Base-by-base conservation (phyloP, 768 basidiomycete species). In the Epithele typhae region DNA sequence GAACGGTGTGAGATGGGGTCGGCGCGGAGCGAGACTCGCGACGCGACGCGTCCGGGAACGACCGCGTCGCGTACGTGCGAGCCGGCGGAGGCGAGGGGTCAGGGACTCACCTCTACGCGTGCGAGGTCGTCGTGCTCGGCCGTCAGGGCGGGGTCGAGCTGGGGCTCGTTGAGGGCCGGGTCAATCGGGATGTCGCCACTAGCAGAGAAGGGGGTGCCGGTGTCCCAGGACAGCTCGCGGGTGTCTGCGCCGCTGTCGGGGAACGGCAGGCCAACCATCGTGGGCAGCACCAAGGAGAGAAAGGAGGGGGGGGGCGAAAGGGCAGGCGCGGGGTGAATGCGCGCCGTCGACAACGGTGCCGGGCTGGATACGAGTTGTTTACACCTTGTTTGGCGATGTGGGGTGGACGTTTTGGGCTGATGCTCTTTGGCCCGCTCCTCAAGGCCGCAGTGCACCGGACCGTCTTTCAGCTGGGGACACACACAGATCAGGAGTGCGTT, bases 161-260 rank as follows among this genome's bases (percentile, higher is more conserved):
- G 54, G 9, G 46, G 53, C 21, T 54, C 54, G 34, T 46, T 75
- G 53, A 88, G 78, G 34, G 79, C 81, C 58, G 87, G 87, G 78
- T 90, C 87, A 72, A 89, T 88, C 55, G 85, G 84, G 64, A 89
- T 84, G 67, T 79, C 75, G 60, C 58, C 59, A 62, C 64, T 66
- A 68, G 69, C 73, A 70, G 72, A 75, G 62, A 69, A 68, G 53
- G 81, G 79, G 12, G 81, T 81, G 56, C 75, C 76, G 57, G 74
- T 70, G 52, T 84, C 81, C 65, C 78, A 72, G 24, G 80, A 75
- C 27, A 68, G 60, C 64, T 82, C 80, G 53, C 73, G 79, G 68
- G 36, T 22, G 40, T 32, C n/a, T 5, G 22, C 36, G 17, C 37
- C 46, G 43, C 39, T 44, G 21, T 47, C 45, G 15, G 45, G 42